Percentiles rank a stretch among this genome's conserved stretches.
phyloP scores from a whole-genome alignment of 164 flowering plant species.

The Cinnamomum micranthum region DNA sequence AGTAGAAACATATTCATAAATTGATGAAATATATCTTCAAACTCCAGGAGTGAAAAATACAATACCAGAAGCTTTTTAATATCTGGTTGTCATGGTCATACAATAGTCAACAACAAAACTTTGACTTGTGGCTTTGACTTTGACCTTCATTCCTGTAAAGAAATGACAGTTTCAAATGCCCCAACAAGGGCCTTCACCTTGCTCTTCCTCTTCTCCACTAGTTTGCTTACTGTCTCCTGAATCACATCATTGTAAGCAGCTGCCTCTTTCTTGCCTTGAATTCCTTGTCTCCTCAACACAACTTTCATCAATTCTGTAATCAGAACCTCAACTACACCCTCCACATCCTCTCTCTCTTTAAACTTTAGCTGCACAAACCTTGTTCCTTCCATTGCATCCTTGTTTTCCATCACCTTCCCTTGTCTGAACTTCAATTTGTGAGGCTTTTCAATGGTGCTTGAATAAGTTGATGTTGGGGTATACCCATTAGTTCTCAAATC shows the following conservation, averaged over 20 bases:
- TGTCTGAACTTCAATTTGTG: conserved; percentile 6
- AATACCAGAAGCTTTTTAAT: no score
- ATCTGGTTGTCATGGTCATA: no score
- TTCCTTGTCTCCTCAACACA: conserved; percentile 20
- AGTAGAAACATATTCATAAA: no score
- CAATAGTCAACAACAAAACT: no score
- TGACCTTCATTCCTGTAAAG: conserved; percentile 23
- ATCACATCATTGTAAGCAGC: conserved; percentile 50
- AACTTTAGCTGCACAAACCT: conserved; percentile 12
- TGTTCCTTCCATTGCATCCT: conserved; percentile 6
- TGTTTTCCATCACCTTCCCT: conserved; percentile 5
- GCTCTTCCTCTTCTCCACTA: conserved; percentile 51
- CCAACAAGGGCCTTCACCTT: conserved; percentile 62
- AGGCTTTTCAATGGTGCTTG: conserved; percentile 2
- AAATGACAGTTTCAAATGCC: conserved; percentile 63
- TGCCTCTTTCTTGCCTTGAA: conserved; percentile 33
- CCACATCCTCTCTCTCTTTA: not conserved
- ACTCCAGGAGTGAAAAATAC: no score
- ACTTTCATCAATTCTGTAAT: conserved; percentile 1
- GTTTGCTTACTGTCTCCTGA: conserved; percentile 57
- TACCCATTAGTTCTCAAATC: not conserved
- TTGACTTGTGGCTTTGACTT: no score
- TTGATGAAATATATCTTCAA: no score
- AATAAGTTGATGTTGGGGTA: not conserved
- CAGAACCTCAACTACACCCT: no score